phyloP scores from a whole-genome alignment of 176 grass and related monocot genomes.

The Sorghum bicolor region Sorghum_bicolor_NCBIv3 NC_012873.2:64348501-64349000 shows the following conservation, averaged over 20 bases:
- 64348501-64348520: no score
- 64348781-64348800: not conserved
- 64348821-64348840: not conserved
- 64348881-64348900: not conserved
- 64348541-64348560: not conserved
- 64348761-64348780: not conserved
- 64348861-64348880: not conserved
- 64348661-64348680: not conserved
- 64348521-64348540: not conserved
- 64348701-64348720: not conserved
- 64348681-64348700: not conserved
- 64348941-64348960: not conserved
- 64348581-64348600: not conserved
- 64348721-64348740: not conserved
- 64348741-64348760: not conserved
- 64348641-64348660: not conserved
- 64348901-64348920: not conserved
- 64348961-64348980: slow-evolving; percentile 9
- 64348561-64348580: not conserved
- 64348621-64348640: not conserved
- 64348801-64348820: slow-evolving; percentile 3
- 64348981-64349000: not conserved
- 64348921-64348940: not conserved
- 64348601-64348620: not conserved
- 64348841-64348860: not conserved